Conservation (phyloP, 306 rosid genomes). For the Prinsepia uniflora region DNA sequence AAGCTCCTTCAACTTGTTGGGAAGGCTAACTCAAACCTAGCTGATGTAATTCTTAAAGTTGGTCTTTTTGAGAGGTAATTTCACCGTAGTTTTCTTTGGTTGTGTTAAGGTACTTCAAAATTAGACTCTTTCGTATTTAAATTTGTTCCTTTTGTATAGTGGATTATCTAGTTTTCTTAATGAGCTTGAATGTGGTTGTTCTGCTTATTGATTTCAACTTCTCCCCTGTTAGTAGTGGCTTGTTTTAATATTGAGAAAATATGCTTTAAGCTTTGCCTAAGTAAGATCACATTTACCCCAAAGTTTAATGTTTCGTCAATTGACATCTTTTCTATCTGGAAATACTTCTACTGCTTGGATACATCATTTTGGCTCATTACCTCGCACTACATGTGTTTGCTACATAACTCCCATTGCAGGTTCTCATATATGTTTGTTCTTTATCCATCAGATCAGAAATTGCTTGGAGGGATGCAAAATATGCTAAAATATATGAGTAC, state of each 20-base stretch:
- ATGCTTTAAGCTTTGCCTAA: neutral
- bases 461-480: constrained; percentile 97
- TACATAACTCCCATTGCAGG: neutral
- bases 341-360: constrained; percentile 14
- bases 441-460: constrained; percentile 74
- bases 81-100: neutral
- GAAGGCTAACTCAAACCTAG: constrained; percentile 91
- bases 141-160: neutral
- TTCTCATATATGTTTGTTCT: constrained; percentile 18
- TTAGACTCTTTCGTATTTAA: neutral
- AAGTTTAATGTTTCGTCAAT: neutral
- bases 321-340: neutral
- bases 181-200: constrained; percentile 2
- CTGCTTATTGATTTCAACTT: constrained; percentile 7
- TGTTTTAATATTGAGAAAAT: neutral
- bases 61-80: constrained; percentile 95
- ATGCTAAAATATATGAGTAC: constrained; percentile 83
- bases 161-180: constrained; percentile 1
- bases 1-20: constrained; percentile 97
- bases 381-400: neutral
- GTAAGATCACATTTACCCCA: neutral
- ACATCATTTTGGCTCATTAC: constrained; percentile 9
- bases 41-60: constrained; percentile 94
- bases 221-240: neutral
- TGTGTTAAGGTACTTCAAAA: constrained; percentile 4